Conservation (phyloP, 768 basidiomycete genomes). For the Rhizopogon salebrosus region DNA sequence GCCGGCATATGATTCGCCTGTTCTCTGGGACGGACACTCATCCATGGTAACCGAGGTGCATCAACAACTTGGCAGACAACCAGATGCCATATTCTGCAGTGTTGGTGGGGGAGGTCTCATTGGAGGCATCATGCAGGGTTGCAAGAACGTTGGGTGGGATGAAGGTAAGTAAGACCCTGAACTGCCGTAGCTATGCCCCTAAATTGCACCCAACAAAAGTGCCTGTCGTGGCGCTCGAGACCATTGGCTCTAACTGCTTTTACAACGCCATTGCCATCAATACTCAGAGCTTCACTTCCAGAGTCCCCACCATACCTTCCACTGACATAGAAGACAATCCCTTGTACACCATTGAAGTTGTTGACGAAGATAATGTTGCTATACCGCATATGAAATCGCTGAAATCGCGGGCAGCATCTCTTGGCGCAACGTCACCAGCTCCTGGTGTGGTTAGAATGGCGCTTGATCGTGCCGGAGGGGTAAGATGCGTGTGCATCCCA, state of each 20-base stretch:
- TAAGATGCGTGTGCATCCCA: constrained; percentile 56
- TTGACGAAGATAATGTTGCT: constrained; percentile 39
- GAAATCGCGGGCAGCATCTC: constrained; percentile 62
- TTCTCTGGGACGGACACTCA: constrained; percentile 74
- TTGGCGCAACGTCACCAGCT: constrained; percentile 66
- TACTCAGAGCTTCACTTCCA: constrained; percentile 24
- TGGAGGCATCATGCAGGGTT: constrained; percentile 68
- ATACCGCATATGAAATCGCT: constrained; percentile 55
- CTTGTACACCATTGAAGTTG: constrained; percentile 39
- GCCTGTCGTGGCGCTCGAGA: constrained; percentile 63
- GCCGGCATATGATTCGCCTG: constrained; percentile 66
- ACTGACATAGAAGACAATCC: constrained; percentile 17
- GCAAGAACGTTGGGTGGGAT: constrained; percentile 59
- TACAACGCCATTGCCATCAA: constrained; percentile 67
- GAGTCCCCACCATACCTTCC: constrained; percentile 26
- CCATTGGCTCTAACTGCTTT: constrained; percentile 70
- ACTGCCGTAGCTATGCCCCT: background rate
- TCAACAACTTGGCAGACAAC: constrained; percentile 46
- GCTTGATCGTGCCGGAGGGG: constrained; percentile 48
- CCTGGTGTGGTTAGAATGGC: constrained; percentile 62
- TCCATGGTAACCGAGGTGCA: constrained; percentile 66
- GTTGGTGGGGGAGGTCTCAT: constrained; percentile 74
- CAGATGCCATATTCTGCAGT: constrained; percentile 72
- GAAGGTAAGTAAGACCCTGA: constrained; percentile 40
- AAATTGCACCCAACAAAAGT: constrained; percentile 33